Base-by-base conservation (phyloP, 257 asterid genomes). In the Solanum appendiculatum region DNA sequence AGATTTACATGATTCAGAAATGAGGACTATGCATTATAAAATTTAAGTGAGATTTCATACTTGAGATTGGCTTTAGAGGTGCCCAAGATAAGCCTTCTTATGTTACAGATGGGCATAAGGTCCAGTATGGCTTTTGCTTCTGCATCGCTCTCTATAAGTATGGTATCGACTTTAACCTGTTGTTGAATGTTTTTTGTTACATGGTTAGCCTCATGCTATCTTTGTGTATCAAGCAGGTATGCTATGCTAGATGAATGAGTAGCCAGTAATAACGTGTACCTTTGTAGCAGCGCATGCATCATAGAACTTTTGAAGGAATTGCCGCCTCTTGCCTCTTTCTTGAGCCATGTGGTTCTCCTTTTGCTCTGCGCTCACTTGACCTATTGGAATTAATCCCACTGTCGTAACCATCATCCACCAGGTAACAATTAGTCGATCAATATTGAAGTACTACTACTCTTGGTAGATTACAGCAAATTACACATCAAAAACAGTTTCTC, bases 51-150 rank as follows among this genome's bases (percentile, higher is more conserved):
- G 48, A 72, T 36, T 34, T 36, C 82, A 37, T 91, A 95, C 98
- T 95, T 95, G 58, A 90, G 86, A 44, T 89, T 84, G 21, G 94
- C 63, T 92, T 94, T 93, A 80, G 90, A 89, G 88, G 92, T 91
- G 68, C 94, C 95, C 5, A 95, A 23, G 29, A 96, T 93, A 48
- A 96, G 92, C 82, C 88, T 95, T 44, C 87, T 92, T 3, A 96
- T 93, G 90, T 94, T 91, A 91, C 94, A 95, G 84, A 95, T 89
- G 48, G 95, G 96, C 85, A 96, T 94, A 92, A 96, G 98, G 86
- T 94, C 97, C 56, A 94, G 70, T 90, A 96, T 91, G 1, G 98
- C 96, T 86, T 93, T 93, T 60, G 93, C 96, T 89, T 95, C 98
- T 91, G 69, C 74, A 33, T 96, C 96, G 80, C 95, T 94, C 87